Evolutionary conservation across 2,329 filamentous ascomycete species (phyloP).

Genomic region (Xylaria sp.): DNA sequence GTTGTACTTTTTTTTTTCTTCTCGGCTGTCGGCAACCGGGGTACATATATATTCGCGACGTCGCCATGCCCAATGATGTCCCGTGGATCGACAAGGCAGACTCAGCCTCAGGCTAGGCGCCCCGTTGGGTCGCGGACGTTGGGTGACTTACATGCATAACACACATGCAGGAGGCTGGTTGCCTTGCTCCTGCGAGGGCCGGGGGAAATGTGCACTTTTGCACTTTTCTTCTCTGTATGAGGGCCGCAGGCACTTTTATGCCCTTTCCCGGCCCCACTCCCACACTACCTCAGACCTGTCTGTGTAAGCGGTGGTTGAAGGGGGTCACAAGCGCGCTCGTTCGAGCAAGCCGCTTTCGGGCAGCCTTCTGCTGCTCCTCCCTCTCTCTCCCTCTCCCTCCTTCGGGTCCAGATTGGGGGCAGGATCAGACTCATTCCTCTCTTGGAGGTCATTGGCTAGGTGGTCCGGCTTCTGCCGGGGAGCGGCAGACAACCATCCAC

Average conservation of each 20-base stretch:
- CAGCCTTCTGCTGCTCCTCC: not conserved
- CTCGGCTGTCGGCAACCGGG: conserved; percentile 20
- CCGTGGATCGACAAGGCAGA: conserved; percentile 30
- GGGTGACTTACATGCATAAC: conserved; percentile 18
- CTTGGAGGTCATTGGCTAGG: conserved; percentile 22
- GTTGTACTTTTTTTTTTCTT: conserved; percentile 6
- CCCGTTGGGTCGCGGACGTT: conserved; percentile 23
- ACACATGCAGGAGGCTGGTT: conserved; percentile 28
- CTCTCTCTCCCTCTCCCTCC: not conserved
- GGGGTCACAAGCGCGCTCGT: conserved; percentile 19
- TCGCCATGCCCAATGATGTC: conserved; percentile 21
- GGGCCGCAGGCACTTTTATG: conserved; percentile 8
- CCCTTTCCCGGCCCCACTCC: conserved; percentile 21
- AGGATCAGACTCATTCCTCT: not conserved
- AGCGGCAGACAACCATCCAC: conserved; percentile 6
- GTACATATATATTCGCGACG: conserved; percentile 15
- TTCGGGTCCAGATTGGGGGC: conserved; percentile 2
- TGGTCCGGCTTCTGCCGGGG: conserved; percentile 6
- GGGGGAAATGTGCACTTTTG: conserved; percentile 18
- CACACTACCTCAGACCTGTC: conserved; percentile 12
- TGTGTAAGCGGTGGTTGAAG: conserved; percentile 21
- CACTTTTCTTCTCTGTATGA: conserved; percentile 2
- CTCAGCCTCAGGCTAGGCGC: conserved; percentile 35
- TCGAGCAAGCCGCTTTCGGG: conserved; percentile 13
- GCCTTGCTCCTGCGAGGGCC: conserved; percentile 13